Evolutionary conservation across 371 early-diverging fungal genomes (phyloP), one percentile per base, ranked within the genome.

Genomic region (Syncephalis plumigaleata): DNA sequence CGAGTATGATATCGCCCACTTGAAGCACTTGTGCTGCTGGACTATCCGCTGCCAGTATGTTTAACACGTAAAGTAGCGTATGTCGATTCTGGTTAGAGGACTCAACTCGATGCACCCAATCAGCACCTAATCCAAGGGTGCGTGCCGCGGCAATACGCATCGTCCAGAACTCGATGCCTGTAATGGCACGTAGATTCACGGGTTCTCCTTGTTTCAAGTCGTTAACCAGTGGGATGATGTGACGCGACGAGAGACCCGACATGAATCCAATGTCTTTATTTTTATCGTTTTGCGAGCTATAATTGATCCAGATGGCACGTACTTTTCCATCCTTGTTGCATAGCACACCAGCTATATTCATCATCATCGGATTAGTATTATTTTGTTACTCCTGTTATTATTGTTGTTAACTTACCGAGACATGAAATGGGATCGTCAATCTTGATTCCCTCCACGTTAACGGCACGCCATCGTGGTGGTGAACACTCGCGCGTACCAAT

Each of bases 1-100:
- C 72, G n/a, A 91, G 61, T n/a, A 94, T 66, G 22, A 92, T 60
- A 55, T 94, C 95, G 26, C 90, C 84, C 0, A 84, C 85, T 52
- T 76, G 64, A 47, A 82, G 55, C 4, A 75, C 65, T 49, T 62
- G 59, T 20, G 77, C 67, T 0, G 77, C 73, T 1, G 68, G 67
- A 5, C 70, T 66, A 9, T 62, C 60, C 25, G 65, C 56, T 22
- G 71, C 68, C 49, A 77, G 54, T 20, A 73, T 61, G 16, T 76
- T 73, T 18, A 83, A 60, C 9, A 80, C 75, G 49, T 84, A 80
- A 8, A 87, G 55, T 50, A 88, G 61, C 18, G 77, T 75, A 22
- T 75, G 71, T 24, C 72, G 61, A 17, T 74, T 66, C 36, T 61
- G 63, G 16, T 75, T 67, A 18, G 79, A 70, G 21, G 55, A 55